Evolutionary conservation across 139 green algal genomes (phyloP).

Genomic region (Closterium sp.): DNA sequence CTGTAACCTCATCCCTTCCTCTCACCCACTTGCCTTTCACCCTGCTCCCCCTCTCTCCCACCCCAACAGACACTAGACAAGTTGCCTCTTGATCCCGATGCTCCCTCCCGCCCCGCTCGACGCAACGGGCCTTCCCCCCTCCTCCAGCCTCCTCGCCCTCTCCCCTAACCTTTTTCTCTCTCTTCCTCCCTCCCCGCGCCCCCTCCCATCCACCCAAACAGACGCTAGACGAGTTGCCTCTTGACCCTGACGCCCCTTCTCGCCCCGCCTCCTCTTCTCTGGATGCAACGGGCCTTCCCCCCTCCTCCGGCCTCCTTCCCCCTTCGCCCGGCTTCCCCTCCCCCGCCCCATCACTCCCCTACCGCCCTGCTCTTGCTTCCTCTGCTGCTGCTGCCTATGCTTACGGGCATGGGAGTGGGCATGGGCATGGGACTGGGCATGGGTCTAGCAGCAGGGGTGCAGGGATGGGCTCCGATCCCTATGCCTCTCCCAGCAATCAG

Average conservation of each 20-base stretch:
- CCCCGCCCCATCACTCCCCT: neutral
- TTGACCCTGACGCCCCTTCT: constrained; percentile 8
- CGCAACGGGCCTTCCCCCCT: neutral
- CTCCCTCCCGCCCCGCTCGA: no score
- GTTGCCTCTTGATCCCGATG: no score
- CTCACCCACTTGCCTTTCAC: neutral
- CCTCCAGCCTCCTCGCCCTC: neutral
- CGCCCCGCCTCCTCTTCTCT: neutral
- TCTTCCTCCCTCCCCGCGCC: neutral
- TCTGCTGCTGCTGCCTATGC: neutral
- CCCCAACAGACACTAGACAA: no score
- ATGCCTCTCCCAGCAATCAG: neutral
- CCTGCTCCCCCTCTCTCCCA: no score
- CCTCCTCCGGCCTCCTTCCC: neutral
- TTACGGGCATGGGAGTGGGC: neutral
- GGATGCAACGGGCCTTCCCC: constrained; percentile 16
- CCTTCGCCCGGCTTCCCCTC: no score
- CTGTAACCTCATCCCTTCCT: no score
- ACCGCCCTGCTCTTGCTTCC: neutral
- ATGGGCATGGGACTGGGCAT: no score
- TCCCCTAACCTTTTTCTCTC: neutral
- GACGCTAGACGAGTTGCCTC: constrained; percentile 35
- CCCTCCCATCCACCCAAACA: neutral
- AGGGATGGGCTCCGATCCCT: neutral
- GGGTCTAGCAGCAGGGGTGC: neutral